Base-by-base conservation (phyloP, 2,329 filamentous ascomycete genomes). In the Hymenoscyphus salicellus region DNA sequence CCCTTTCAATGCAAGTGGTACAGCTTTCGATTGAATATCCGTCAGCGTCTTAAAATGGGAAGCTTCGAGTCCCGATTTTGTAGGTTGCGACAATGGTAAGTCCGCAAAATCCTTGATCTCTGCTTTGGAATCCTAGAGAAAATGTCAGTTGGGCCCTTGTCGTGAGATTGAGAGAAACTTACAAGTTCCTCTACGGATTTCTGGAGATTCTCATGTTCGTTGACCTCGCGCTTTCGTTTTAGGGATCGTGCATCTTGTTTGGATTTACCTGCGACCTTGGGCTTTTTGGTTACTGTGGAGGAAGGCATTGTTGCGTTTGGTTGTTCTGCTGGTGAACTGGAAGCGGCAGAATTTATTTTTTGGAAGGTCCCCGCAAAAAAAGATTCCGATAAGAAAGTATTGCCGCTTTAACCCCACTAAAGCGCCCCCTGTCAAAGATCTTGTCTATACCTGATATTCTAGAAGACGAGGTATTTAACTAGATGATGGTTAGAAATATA, bases 31-130 rank as follows among this genome's bases (percentile, higher is more conserved):
- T 80, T 99, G 95, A 72, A 99, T 91, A 70, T 97, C 93, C 67
- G 95, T 99, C 70, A 97, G 83, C 58, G 86, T 88, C 74, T 93
- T 91, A 81, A 94, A 99, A 77, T 98, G 93, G 14, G 91, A 93
- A 49, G 90, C 84, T 69, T 93, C 87, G 67, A 99, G 86, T 61
- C 95, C 95, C 23, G 84, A 84, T 38, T 86, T 81, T 2, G 95
- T 98, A 17, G 91, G 84, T 69, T 89, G 84, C 61, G 93, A 98
- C 63, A 99, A 84, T 17, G 95, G 95, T 0, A 99, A 84, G 64
- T 97, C 88, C 71, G 88, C 83, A 77, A 99, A 99, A 68, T 85
- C 84, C 69, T 87, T 88, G 72, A 74, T 68, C 56, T 75, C 73
- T 58, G 66, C 65, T 67, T 73, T 76, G 14, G 65, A 66, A 64